Conservation (phyloP, 225 moss, liverwort and hornwort genomes). For the Physcomitrium patens region DNA sequence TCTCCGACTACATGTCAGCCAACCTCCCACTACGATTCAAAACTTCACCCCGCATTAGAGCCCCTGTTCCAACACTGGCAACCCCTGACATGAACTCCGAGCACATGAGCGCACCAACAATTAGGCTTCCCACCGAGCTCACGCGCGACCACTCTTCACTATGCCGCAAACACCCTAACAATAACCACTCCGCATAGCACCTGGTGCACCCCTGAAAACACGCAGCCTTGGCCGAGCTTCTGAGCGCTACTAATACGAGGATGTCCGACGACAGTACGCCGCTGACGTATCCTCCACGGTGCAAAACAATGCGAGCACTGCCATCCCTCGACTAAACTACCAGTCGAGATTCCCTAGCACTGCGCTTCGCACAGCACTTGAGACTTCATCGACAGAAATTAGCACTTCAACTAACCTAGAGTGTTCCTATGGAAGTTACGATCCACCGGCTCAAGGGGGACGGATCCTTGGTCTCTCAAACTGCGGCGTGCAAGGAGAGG, state of each 20-base stretch:
- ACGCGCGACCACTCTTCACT: neutral
- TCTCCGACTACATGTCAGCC: neutral
- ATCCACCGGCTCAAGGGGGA: no score
- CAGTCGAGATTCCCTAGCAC: constrained; percentile 18
- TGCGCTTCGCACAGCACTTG: neutral
- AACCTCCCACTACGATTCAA: neutral
- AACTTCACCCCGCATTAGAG: constrained; percentile 4
- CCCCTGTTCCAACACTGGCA: constrained; percentile 15
- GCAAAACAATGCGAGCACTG: neutral
- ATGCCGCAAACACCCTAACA: constrained; percentile 11
- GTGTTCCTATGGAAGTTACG: no score
- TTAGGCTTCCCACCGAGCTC: neutral
- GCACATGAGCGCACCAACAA: constrained; percentile 29
- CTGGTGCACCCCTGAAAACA: neutral
- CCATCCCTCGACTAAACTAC: no score
- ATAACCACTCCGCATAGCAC: constrained; percentile 9
- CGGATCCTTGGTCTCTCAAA: neutral
- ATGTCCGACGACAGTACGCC: no score
- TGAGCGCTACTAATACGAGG: constrained; percentile 6
- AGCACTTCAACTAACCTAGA: neutral
- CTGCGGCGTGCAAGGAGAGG: neutral
- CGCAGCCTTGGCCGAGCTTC: neutral
- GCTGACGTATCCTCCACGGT: constrained; percentile 18
- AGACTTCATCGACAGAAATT: constrained; percentile 13
- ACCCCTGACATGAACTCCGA: constrained; percentile 24